Base-by-base conservation (phyloP, 257 asterid species). In the Asclepias syriaca region DNA sequence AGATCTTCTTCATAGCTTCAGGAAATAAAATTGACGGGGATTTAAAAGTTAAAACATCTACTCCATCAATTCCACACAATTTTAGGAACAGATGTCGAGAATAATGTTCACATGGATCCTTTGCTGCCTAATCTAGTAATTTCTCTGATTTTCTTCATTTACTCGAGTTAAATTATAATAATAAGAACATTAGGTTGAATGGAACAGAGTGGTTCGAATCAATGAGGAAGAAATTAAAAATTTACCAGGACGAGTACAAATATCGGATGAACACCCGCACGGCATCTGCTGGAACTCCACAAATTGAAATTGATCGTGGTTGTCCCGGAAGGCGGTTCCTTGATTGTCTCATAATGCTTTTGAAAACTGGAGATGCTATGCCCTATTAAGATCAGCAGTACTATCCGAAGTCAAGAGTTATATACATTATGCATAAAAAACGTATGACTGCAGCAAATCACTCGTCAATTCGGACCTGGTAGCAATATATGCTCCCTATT, bases 221-320 rank as follows among this genome's bases (percentile, higher is more conserved):
- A 22, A 13, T 7, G 39, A 65, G 5, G 58, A 59, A 55, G 3
- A 53, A 43, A 46, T 27, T 81, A 55, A 4, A 53, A 43, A 46
- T 27, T 81, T 89, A 93, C 99, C 97, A 68, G 8, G 96, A 88
- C n/a, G 97, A 88, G 74, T 94, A 94, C 29, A 94, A 69, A 84
- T 79, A 91, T 57, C 99, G 83, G 59, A 94, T 70, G 78, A 94
- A 88, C 57, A 84, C 79, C 51, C 84, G 87, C 70, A 89, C 96
- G 43, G 96, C 97, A 79, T 85, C 99, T 0, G 93, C 69, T 34
- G 95, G 97, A 80, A 86, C 95, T 54, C 99, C 99, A 8, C 69
- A 77, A 50, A 94, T 87, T 6, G 83, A 46, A 81, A 94, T 82
- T 51, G 89, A 79, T 58, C 75, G 80, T 18, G 34, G 82, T 46